These are phyloP conservation scores for Thelonectria discophora DNA, from an alignment of 2,329 filamentous ascomycete genomes.

Conservation along the genomic window DNA sequence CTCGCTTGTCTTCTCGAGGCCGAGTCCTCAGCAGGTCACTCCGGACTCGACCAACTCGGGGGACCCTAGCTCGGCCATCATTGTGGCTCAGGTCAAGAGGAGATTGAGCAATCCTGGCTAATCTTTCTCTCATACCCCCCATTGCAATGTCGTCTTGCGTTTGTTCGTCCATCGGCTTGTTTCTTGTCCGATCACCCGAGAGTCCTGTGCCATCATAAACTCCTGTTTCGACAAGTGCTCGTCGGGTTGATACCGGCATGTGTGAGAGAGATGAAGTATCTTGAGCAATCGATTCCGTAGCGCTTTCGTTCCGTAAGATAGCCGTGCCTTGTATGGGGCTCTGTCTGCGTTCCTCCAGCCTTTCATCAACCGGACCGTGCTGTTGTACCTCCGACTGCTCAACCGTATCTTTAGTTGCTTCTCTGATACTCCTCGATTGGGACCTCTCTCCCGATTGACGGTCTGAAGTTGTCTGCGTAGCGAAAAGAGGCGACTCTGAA, in stretches of 20 bases:
- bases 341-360: background rate
- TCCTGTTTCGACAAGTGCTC: slow-evolving; percentile 32
- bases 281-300: background rate
- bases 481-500: background rate
- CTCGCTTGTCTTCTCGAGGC: background rate
- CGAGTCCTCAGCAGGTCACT: too few species aligned
- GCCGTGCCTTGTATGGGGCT: background rate
- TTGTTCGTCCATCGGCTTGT: background rate
- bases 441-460: background rate
- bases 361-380: background rate
- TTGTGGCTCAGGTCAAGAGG: slow-evolving; percentile 19
- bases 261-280: background rate
- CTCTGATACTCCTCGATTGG: background rate
- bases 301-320: background rate
- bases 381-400: background rate
- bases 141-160: background rate
- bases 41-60: background rate
- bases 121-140: too few species aligned
- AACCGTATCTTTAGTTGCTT: background rate
- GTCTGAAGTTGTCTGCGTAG: background rate
- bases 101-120: background rate
- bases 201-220: slow-evolving; percentile 31
- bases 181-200: background rate
- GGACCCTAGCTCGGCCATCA: slow-evolving; percentile 35
- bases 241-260: slow-evolving; percentile 11